These are phyloP conservation scores for Argentina anserina DNA, from an alignment of 306 rosid species.

Conservation along the genomic window DNA sequence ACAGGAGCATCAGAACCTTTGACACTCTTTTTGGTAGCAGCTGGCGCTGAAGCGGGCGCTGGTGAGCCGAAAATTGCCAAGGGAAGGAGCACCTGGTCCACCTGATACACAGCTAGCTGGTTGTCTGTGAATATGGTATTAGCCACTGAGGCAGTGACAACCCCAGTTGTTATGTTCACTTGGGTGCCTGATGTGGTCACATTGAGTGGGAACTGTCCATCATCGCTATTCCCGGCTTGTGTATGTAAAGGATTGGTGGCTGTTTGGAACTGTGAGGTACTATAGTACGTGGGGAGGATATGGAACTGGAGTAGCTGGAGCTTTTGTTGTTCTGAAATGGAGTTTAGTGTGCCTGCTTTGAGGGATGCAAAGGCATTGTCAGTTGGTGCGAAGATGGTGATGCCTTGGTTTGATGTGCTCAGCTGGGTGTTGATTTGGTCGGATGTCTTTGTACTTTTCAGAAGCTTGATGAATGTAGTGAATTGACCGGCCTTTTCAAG, in stretches of 20 bases:
- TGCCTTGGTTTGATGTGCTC: constrained; percentile 76
- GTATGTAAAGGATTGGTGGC: constrained; percentile 77
- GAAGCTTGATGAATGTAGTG: constrained; percentile 70
- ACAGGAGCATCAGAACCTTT: constrained; percentile 56
- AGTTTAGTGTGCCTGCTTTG: constrained; percentile 64
- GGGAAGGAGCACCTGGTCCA: constrained; percentile 82
- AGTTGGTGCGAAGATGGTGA: constrained; percentile 86
- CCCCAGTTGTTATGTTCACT: constrained; percentile 82
- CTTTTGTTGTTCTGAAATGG: constrained; percentile 65
- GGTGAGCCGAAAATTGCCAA: constrained; percentile 61
- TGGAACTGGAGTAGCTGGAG: constrained; percentile 71
- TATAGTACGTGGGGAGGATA: constrained; percentile 52
- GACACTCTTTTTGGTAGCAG: constrained; percentile 49
- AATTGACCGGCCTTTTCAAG: constrained; percentile 87
- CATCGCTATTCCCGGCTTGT: constrained; percentile 74
- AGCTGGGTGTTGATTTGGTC: constrained; percentile 77
- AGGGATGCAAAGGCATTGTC: constrained; percentile 70
- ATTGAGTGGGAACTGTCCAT: constrained; percentile 71
- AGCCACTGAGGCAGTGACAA: constrained; percentile 53
- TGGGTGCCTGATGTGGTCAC: constrained; percentile 85
- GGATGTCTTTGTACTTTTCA: constrained; percentile 52
- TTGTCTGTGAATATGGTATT: constrained; percentile 61
- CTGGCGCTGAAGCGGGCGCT: constrained; percentile 62
- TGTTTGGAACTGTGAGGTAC: constrained; percentile 76
- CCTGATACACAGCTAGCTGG: constrained; percentile 77